These are phyloP conservation scores for Triticum timopheevii DNA, from an alignment of 176 grass and related monocot species.

Conservation along the genomic window DNA sequence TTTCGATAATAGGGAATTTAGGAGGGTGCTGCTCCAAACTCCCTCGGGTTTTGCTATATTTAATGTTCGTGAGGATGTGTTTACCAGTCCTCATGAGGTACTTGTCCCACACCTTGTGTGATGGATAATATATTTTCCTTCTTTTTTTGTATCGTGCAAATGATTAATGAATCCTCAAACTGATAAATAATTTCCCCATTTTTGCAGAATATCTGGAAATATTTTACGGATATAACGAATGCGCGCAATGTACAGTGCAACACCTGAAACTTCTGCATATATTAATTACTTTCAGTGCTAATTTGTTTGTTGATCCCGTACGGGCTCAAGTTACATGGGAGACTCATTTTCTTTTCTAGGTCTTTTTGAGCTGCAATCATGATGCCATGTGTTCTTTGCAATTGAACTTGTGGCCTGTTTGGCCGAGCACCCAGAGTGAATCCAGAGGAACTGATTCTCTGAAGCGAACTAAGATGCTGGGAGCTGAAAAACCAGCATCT, in stretches of 20 bases:
- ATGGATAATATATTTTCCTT: too few species aligned
- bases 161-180: too few species aligned
- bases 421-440: not conserved
- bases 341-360: not conserved
- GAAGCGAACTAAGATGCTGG: too few species aligned
- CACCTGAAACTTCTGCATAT: not conserved
- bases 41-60: constrained; percentile 12
- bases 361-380: not conserved
- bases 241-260: not conserved
- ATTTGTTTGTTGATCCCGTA: not conserved
- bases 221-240: not conserved
- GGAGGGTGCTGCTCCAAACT: not conserved
- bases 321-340: not conserved
- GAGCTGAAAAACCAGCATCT: too few species aligned
- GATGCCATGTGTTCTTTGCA: not conserved
- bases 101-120: not conserved
- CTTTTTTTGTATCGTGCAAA: not conserved
- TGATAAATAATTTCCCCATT: too few species aligned
- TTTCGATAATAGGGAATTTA: not conserved
- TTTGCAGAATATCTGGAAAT: not conserved
- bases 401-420: not conserved
- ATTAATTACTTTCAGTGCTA: not conserved
- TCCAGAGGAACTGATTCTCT: too few species aligned
- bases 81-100: not conserved
- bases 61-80: not conserved